Evolutionary conservation across 2,329 filamentous ascomycete species (phyloP), one percentile per base, ranked within the genome.

Genomic region (Monosporascus sp.): DNA sequence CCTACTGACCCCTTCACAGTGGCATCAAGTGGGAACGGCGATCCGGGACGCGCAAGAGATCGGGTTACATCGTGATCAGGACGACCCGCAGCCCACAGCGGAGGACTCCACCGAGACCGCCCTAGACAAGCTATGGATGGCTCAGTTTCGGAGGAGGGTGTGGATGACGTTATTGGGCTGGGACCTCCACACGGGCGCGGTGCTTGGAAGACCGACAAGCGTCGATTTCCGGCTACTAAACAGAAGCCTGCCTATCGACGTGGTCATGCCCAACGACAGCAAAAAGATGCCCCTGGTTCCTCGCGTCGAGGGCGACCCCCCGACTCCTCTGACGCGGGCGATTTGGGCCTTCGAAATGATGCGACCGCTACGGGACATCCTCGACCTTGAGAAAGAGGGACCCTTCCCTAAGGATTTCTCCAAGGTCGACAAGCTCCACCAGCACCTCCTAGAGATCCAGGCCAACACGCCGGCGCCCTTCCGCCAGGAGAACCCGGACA

Each of bases 31-130:
- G 31, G 78, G 79, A 1, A 73, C 75, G 22, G 77, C 79, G 0
- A 84, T 86, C 52, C 72, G 80, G 41, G 82, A 86, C 62, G 83
- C 81, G 0, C 82, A 86, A 62, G 82, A 85, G 59, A 76, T 86
- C 41, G 83, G 82, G 14, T 70, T 86, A 60, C 78, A 86, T 58
- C 74, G 77, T 14, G 77, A 81, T 56, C 73, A 70, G 37, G 67
- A 77, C 28, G 79, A 83, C 57, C 79, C 79, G 0, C 74, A 75
- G 48, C 76, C 78, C 3, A 68, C 65, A 15, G 68, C 75, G 37
- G 67, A 74, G 40, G 75, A 73, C 40, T 65, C 63, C 15, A 62
- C 74, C 5, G 79, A 80, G 54, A 74, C 75, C 35, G 68, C 78
- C 2, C 67, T 84, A 17, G 76, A 81, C 55, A 82, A 79, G 54